A percentile compares a stretch with the other conserved stretches of the same genome.
Evolutionary conservation across 139 green algal species (phyloP).

Genomic region (Medakamo hakoo): DNA sequence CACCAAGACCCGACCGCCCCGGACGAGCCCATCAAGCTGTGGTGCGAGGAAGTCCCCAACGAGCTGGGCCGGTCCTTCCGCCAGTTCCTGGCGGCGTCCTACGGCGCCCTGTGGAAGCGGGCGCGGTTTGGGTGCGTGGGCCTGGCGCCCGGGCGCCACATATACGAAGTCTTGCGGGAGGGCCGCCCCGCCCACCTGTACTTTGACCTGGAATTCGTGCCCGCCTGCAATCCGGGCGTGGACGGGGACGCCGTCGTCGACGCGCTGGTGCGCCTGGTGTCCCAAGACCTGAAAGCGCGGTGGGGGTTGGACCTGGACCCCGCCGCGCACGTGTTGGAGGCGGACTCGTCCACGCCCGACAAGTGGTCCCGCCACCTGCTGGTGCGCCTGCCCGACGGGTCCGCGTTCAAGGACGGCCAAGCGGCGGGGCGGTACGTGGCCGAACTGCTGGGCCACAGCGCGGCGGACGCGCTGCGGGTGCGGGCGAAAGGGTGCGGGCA

Average conservation of each 20-base stretch:
- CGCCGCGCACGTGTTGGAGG: conserved; percentile 38
- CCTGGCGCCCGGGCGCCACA: background rate
- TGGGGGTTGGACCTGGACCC: no score
- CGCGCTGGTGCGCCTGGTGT: conserved; percentile 19
- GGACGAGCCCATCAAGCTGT: background rate
- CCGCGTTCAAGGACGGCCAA: conserved; percentile 38
- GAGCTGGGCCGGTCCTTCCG: background rate
- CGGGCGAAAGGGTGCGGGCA: background rate
- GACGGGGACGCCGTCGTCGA: conserved; percentile 43
- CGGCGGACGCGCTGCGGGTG: background rate
- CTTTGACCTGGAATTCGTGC: conserved; percentile 68
- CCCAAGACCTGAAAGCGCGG: no score
- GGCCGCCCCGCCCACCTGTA: conserved; percentile 67
- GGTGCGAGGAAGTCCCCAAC: background rate
- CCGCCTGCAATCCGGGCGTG: conserved; percentile 26
- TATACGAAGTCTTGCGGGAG: conserved; percentile 20
- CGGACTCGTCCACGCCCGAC: conserved; percentile 41
- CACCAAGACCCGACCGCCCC: background rate
- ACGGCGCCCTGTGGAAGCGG: background rate
- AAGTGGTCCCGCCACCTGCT: conserved; percentile 73
- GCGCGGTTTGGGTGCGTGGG: background rate
- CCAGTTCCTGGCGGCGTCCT: background rate
- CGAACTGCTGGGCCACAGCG: background rate
- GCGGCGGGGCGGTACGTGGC: conserved; percentile 12
- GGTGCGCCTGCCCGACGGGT: conserved; percentile 29